Base-by-base conservation (phyloP, 140 eudicot genomes). In the Stevia rebaudiana region DNA sequence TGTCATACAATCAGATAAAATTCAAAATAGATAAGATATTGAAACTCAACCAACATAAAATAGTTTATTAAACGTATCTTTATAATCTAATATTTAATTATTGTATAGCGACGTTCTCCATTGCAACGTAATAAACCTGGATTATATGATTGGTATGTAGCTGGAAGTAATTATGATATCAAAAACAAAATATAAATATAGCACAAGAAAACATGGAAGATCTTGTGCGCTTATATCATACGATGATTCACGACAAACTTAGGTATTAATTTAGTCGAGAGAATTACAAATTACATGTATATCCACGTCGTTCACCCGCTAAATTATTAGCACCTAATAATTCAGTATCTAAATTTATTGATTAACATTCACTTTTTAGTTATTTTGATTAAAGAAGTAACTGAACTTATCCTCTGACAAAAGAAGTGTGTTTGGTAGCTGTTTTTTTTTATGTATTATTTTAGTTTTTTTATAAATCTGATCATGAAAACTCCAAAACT, bases 241-340 rank as follows among this genome's bases (percentile, higher is more conserved):
- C 81, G 79, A 64, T 70, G 81, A 70, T 76, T 63, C 47, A 68
- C 71, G 72, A 76, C 75, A 74, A 61, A 70, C 74, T 67, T 82
- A 52, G 18, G 60, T 30, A 63, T 37, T 74, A 67, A 59, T 78
- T 76, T 67, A 70, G 44, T 48, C 53, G 11, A 44, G 16, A 11
- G n/a, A 33, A 60, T 73, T 31, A 22, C 63, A 28, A 28, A 49
- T 67, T 36, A 25, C 60, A 69, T 51, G 54, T 65, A 60, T 57
- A 74, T 73, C 65, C 69, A 74, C 76, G 83, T 78, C 86, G 81
- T 78, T 76, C 83, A 82, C 78, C 84, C 78, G 73, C 84, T 77
- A 67, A 55, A 78, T 78, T 78, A 82, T 81, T 78, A 41, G 61
- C 68, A 49, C 56, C 80, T 75, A 78, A 78, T 82, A 65, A 82